Evolutionary conservation across 768 basidiomycete genomes (phyloP).

Genomic region (Atractiella rhizophila): DNA sequence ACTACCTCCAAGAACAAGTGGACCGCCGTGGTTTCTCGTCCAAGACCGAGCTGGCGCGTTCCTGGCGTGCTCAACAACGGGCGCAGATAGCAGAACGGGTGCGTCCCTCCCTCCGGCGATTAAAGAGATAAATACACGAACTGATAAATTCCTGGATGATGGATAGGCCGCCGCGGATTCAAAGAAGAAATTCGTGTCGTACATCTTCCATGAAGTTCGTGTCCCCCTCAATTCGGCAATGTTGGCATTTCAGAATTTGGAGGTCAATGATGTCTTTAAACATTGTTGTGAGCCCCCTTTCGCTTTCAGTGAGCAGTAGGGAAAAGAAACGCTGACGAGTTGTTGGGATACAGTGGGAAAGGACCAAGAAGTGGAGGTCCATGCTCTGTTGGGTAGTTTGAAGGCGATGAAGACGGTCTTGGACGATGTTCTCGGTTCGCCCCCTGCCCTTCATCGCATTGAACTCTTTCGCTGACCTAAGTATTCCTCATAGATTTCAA

Average conservation of each 20-base stretch:
- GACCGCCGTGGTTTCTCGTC: conserved; percentile 47
- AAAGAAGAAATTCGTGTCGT: conserved; percentile 43
- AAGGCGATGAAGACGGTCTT: conserved; percentile 52
- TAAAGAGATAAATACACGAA: not conserved
- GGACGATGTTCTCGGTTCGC: conserved; percentile 22
- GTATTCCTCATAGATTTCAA: conserved; percentile 22
- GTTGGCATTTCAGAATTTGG: conserved; percentile 66
- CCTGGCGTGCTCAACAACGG: conserved; percentile 42
- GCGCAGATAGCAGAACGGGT: conserved; percentile 43
- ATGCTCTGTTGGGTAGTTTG: conserved; percentile 52
- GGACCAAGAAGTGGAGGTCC: conserved; percentile 65
- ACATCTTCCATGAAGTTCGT: conserved; percentile 28
- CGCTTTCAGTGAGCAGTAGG: too few relatives aligned
- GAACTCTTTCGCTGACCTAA: not conserved
- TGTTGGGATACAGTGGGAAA: too few relatives aligned
- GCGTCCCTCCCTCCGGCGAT: not conserved
- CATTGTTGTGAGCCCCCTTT: too few relatives aligned
- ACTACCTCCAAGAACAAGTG: conserved; percentile 25
- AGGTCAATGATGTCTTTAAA: conserved; percentile 44
- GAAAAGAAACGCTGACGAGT: too few relatives aligned
- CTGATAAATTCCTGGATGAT: too few relatives aligned
- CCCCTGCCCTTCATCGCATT: not conserved
- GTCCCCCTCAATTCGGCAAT: conserved; percentile 31
- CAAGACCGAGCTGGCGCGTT: too few relatives aligned
- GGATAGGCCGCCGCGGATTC: conserved; percentile 35